Evolutionary conservation across 345 rosid species (phyloP).

Genomic region (Dipteronia dyeriana): DNA sequence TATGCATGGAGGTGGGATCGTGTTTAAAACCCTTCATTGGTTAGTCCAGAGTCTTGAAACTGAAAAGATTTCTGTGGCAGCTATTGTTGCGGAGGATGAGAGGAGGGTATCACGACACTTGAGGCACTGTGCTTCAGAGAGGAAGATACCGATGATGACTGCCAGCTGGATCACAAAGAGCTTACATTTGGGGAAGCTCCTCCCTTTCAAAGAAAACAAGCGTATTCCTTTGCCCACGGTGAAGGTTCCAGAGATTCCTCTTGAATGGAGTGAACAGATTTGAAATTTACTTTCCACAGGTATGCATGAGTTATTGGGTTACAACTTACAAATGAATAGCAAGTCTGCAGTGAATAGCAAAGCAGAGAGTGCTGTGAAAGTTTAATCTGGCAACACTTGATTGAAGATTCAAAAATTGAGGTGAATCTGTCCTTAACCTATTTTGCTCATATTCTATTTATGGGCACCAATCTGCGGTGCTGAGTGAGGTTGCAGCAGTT

Average conservation of each 20-base stretch:
- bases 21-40: constrained; percentile 50
- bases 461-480: not conserved
- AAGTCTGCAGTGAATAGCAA: not conserved
- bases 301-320: not conserved
- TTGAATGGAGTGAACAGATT: constrained; percentile 49
- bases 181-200: constrained; percentile 46
- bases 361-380: not conserved
- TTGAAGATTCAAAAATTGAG: not conserved
- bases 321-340: not conserved
- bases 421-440: not conserved
- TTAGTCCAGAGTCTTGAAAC: constrained; percentile 43
- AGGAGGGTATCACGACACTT: constrained; percentile 55
- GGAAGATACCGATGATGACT: constrained; percentile 51
- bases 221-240: constrained; percentile 11
- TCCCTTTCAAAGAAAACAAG: constrained; percentile 27
- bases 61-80: constrained; percentile 42
- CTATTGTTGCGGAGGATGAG: constrained; percentile 50
- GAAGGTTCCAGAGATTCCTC: constrained; percentile 9
- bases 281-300: constrained; percentile 26
- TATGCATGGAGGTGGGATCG: constrained; percentile 69
- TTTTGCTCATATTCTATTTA: not conserved
- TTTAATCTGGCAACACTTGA: not conserved
- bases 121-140: constrained; percentile 58
- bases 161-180: constrained; percentile 52
- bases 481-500: not conserved